These are phyloP conservation scores for Wickerhamomyces sp. DNA, from an alignment of 1,139 yeast species.

Conservation along the genomic window DNA sequence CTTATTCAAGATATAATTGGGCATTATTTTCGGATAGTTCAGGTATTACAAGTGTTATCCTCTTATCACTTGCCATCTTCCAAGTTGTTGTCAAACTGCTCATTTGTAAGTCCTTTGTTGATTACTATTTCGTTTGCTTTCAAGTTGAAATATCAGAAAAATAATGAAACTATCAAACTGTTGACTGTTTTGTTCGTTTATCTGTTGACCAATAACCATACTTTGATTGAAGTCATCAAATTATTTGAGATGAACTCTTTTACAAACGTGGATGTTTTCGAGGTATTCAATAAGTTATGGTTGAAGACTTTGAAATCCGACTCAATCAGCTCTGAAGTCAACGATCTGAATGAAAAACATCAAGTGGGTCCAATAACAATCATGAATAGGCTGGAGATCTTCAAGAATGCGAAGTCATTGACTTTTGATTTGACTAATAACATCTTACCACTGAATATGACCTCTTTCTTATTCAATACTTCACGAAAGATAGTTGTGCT, in stretches of 20 bases:
- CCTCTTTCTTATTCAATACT: conserved; percentile 6
- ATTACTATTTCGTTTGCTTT: conserved; percentile 20
- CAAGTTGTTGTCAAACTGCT: conserved; percentile 8
- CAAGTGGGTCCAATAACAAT: conserved; percentile 20
- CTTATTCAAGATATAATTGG: conserved; percentile 9
- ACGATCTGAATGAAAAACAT: conserved; percentile 2
- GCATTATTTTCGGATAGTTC: conserved; percentile 10
- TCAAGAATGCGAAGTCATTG: conserved; percentile 1
- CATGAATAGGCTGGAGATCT: conserved; percentile 11
- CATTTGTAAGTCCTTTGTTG: conserved; percentile 20
- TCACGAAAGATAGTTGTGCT: conserved; percentile 8
- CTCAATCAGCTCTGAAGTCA: background rate
- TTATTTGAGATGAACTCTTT: conserved; percentile 12
- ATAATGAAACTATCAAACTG: conserved; percentile 11
- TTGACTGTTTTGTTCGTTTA: conserved; percentile 13
- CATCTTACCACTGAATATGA: conserved; percentile 14
- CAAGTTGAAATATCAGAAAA: conserved; percentile 11
- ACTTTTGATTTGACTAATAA: conserved; percentile 9
- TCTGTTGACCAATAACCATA: conserved; percentile 7
- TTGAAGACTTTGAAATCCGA: conserved; percentile 15
- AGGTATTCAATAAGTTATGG: conserved; percentile 22
- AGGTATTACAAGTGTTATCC: conserved; percentile 6
- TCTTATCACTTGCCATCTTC: background rate
- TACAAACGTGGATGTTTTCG: conserved; percentile 19
- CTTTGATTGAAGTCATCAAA: conserved; percentile 10